phyloP scores from a whole-genome alignment of 1,284 basidiomycete genomes.

The Puccinia triticina region DNA sequence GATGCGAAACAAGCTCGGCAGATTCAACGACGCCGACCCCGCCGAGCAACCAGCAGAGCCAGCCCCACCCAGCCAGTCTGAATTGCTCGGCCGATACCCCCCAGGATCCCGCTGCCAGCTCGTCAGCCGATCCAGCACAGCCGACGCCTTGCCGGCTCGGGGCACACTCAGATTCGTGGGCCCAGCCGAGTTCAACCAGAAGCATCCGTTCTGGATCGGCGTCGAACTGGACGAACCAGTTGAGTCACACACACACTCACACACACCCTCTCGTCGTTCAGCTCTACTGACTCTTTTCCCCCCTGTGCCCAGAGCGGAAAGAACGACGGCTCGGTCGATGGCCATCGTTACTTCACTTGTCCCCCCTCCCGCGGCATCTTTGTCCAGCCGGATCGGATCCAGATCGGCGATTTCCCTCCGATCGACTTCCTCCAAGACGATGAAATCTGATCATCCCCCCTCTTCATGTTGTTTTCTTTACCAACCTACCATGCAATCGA shows the following conservation, averaged over 20 bases:
- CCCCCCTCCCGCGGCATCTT: slow-evolving; percentile 79
- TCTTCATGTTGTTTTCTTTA: not conserved
- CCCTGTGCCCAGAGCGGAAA: slow-evolving; percentile 45
- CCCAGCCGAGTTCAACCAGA: slow-evolving; percentile 71
- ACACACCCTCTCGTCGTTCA: too few relatives aligned
- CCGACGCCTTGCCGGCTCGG: slow-evolving; percentile 64
- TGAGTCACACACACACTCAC: slow-evolving; percentile 76
- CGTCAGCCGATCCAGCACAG: slow-evolving; percentile 61
- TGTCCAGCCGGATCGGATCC: slow-evolving; percentile 80
- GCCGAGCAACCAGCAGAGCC: not conserved
- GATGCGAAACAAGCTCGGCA: slow-evolving; percentile 81
- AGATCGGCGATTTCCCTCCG: slow-evolving; percentile 81
- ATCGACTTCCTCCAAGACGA: slow-evolving; percentile 69
- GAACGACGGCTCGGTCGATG: slow-evolving; percentile 66
- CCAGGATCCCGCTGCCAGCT: slow-evolving; percentile 81
- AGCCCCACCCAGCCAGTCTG: not conserved
- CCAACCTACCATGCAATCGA: not conserved
- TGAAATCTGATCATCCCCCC: slow-evolving; percentile 67
- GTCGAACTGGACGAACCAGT: slow-evolving; percentile 94
- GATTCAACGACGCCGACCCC: slow-evolving; percentile 68
- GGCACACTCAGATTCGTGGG: slow-evolving; percentile 87
- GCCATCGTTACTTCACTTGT: slow-evolving; percentile 81
- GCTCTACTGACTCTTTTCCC: too few relatives aligned
- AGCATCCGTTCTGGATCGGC: slow-evolving; percentile 73
- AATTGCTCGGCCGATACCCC: slow-evolving; percentile 54